These are phyloP conservation scores for Ceratocystis papillata DNA, from an alignment of 2,329 filamentous ascomycete species.

Conservation along the genomic window DNA sequence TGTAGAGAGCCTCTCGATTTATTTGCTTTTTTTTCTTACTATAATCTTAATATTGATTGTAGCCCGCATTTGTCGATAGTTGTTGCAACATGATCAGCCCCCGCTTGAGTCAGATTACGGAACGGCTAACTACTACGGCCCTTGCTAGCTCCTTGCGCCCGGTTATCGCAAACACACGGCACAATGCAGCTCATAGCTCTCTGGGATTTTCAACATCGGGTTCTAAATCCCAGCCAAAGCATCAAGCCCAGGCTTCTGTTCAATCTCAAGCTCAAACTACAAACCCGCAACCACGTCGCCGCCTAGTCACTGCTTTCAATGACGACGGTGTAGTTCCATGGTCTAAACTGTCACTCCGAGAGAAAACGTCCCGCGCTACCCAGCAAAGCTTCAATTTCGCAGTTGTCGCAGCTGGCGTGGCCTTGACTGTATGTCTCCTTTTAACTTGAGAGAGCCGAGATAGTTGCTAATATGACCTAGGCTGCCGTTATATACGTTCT, in stretches of 20 bases:
- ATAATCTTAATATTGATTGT: background rate
- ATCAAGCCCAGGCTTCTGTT: background rate
- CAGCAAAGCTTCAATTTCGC: slow-evolving; percentile 86
- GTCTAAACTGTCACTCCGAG: slow-evolving; percentile 60
- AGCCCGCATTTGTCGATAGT: background rate
- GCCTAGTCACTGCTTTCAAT: slow-evolving; percentile 69
- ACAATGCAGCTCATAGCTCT: slow-evolving; percentile 49
- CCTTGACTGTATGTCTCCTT: slow-evolving; percentile 53
- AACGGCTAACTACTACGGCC: slow-evolving; percentile 23
- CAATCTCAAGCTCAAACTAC: slow-evolving; percentile 19
- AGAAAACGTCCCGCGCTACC: slow-evolving; percentile 75
- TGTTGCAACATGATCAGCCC: background rate
- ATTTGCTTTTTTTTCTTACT: background rate
- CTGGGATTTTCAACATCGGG: slow-evolving; percentile 30
- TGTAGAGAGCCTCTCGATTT: background rate
- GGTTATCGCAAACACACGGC: slow-evolving; percentile 31
- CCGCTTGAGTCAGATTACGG: background rate
- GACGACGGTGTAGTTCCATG: slow-evolving; percentile 77
- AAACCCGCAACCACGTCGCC: slow-evolving; percentile 43
- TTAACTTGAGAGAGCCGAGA: background rate
- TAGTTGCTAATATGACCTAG: slow-evolving; percentile 34
- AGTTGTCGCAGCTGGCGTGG: slow-evolving; percentile 61
- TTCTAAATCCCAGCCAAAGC: background rate
- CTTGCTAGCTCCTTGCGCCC: slow-evolving; percentile 33
- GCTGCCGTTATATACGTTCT: slow-evolving; percentile 67